phyloP scores from a whole-genome alignment of 148 eudicot species.

The Chenopodium album region DNA sequence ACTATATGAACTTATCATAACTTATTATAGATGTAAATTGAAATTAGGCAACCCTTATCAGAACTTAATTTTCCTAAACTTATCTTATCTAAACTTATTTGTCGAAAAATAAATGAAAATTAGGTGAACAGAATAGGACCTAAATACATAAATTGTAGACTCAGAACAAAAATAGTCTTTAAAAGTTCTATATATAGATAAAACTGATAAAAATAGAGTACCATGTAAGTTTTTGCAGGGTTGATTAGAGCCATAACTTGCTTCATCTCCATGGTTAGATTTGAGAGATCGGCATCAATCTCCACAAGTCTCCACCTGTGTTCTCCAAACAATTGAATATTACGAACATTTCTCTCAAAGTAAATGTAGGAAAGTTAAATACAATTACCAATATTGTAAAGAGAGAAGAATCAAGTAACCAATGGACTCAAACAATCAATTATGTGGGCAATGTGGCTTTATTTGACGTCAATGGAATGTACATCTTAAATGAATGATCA shows the following conservation, averaged over 20 bases:
- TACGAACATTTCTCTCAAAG: background rate
- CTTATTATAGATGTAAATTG: too few species aligned
- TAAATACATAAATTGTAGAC: background rate
- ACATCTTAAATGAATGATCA: background rate
- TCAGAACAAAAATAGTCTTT: background rate
- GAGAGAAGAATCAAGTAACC: background rate
- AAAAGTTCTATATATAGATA: background rate
- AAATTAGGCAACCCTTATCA: too few species aligned
- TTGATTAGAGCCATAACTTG: slow-evolving; percentile 82
- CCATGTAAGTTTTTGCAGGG: slow-evolving; percentile 94
- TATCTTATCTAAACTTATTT: too few species aligned
- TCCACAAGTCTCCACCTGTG: slow-evolving; percentile 95
- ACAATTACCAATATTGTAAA: background rate
- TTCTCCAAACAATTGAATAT: slow-evolving; percentile 10
- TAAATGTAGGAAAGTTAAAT: background rate
- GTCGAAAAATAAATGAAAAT: too few species aligned
- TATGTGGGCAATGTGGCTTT: background rate
- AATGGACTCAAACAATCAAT: background rate
- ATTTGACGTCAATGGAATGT: background rate
- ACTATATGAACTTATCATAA: too few species aligned
- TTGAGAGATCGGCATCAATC: slow-evolving; percentile 80
- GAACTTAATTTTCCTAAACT: too few species aligned
- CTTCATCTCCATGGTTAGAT: slow-evolving; percentile 66
- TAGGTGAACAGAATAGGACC: too few species aligned
- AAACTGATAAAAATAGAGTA: slow-evolving; percentile 25